Percentiles rank a stretch among this genome's conserved stretches.
Evolutionary conservation across 2,329 filamentous ascomycete genomes (phyloP).

Genomic region (Fusarium fujikuroi): DNA sequence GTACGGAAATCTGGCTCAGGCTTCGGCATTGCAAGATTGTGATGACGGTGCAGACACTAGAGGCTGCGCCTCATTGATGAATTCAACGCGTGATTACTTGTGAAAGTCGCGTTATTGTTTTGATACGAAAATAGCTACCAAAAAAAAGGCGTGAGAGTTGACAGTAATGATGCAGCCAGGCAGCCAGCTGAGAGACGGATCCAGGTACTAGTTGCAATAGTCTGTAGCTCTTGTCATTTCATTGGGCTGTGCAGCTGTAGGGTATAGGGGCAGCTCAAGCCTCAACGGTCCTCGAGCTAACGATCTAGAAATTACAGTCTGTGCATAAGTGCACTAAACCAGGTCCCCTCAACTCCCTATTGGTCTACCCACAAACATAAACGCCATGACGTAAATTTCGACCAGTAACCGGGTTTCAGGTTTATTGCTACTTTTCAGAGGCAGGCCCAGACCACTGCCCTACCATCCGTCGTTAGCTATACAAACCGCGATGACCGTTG

Average conservation of each 20-base stretch:
- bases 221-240: no score
- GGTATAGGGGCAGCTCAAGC: background rate
- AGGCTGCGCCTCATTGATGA: no score
- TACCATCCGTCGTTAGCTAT: background rate
- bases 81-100: background rate
- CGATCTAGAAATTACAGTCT: background rate
- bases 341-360: rapidly evolving
- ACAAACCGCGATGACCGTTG: background rate
- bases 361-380: background rate
- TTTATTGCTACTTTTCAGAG: background rate
- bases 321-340: background rate
- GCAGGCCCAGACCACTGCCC: background rate
- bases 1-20: background rate
- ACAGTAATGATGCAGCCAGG: background rate
- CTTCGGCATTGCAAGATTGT: background rate
- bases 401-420: background rate
- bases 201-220: background rate
- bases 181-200: background rate
- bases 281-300: background rate
- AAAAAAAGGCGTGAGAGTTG: background rate
- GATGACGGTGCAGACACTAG: rapidly evolving
- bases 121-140: background rate
- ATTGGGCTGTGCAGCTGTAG: background rate
- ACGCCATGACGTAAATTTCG: background rate
- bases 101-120: background rate